Base-by-base conservation (phyloP, 768 basidiomycete genomes). In the Dacryopinax spathularia region DNA sequence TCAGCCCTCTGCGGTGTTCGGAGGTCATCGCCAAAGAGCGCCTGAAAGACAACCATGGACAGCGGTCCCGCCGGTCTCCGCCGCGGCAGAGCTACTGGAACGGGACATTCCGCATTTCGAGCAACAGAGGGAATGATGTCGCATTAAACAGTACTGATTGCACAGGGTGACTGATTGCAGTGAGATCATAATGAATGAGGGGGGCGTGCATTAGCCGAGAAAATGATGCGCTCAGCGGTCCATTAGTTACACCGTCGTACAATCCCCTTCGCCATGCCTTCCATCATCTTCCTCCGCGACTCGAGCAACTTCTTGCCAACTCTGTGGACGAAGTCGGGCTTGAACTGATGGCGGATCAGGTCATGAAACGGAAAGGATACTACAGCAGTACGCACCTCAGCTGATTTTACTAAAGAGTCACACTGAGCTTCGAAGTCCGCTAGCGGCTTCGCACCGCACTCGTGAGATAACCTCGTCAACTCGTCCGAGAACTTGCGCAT, bases 271-370 rank as follows among this genome's bases (percentile, higher is more conserved):
- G 82, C 84, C 39, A 85, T 75, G 29, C 88, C 88, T 63, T 88
- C 87, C 22, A 84, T 72, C 6, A 86, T 81, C 72, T 84, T 87
- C 72, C 82, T 87, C 39, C 85, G 83, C 2, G 88, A 76, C 29
- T 91, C 88, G 5, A 78, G 80, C 36, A 86, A 73, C 68, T 77
- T 86, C 76, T 87, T 88, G 13, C 81, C 82, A 29, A 86, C 73
- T 22, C 77, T 77, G 63, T 82, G 72, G 44, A 84, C 76, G 67
- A 85, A 86, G 63, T 88, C 87, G 33, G 81, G 79, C 65, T 84
- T 82, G 56, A 88, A 76, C 85, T 88, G 65, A 18, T 18, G 59
- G 31, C 66, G 27, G 43, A 59, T 43, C 48, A 43, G 29, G 20
- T 22, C 18, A 59, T 43, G 31, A 63, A 63, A 66, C 60, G 66